Conservation (phyloP, 1,139 yeast species). For the Hemisphaericaspora lyxosophila region DNA sequence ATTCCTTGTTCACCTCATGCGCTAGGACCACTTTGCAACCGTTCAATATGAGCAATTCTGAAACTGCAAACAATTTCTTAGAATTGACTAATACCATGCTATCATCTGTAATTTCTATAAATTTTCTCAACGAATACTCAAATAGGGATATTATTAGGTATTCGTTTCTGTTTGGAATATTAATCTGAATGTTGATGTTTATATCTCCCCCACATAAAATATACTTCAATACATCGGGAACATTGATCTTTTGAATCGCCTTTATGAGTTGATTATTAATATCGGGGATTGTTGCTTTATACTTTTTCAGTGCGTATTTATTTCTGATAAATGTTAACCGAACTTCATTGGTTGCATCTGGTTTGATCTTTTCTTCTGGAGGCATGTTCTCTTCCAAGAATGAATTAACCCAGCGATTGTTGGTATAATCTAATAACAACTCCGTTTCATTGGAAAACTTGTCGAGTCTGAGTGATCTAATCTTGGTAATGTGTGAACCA, state of each 20-base stretch:
- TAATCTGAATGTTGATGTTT: slow-evolving; percentile 36
- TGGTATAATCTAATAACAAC: slow-evolving; percentile 39
- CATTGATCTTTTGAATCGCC: slow-evolving; percentile 52
- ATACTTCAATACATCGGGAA: slow-evolving; percentile 44
- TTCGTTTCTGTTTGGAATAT: slow-evolving; percentile 21
- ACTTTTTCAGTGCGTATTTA: slow-evolving; percentile 51
- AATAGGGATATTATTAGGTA: slow-evolving; percentile 43
- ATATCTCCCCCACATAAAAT: slow-evolving; percentile 53
- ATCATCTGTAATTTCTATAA: slow-evolving; percentile 29
- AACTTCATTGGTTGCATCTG: slow-evolving; percentile 33
- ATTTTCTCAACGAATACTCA: slow-evolving; percentile 61
- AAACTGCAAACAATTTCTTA: slow-evolving; percentile 54
- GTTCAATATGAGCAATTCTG: slow-evolving; percentile 71
- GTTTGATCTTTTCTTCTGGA: slow-evolving; percentile 15
- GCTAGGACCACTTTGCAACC: slow-evolving; percentile 48
- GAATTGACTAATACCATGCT: slow-evolving; percentile 10
- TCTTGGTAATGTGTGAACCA: slow-evolving; percentile 53
- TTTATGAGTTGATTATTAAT: slow-evolving; percentile 32
- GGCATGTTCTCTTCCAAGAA: slow-evolving; percentile 34
- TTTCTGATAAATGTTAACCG: slow-evolving; percentile 45
- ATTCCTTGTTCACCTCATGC: slow-evolving; percentile 21
- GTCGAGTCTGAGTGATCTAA: slow-evolving; percentile 51
- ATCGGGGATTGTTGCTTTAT: slow-evolving; percentile 24
- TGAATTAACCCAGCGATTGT: slow-evolving; percentile 38
- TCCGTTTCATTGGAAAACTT: slow-evolving; percentile 44